A percentile compares a stretch with the other conserved stretches of the same genome.
These are phyloP conservation scores for cucumber (Cucumis sativus) DNA, from an alignment of 306 rosid species.

Conservation along the genomic window Cucumber_9930_V3 NC_026660.2:10181501-10182000, in stretches of 20 bases:
- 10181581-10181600: constrained; percentile 7
- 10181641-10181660: background rate
- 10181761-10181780: background rate
- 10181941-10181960: background rate
- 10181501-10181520: constrained; percentile 11
- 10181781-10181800: background rate
- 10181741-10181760: background rate
- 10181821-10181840: background rate
- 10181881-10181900: background rate
- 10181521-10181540: constrained; percentile 24
- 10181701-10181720: constrained; percentile 2
- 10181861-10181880: too few species aligned
- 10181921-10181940: background rate
- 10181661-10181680: background rate
- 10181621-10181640: too few species aligned
- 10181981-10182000: background rate
- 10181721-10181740: background rate
- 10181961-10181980: background rate
- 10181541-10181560: constrained; percentile 6
- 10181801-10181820: background rate
- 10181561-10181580: background rate
- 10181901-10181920: background rate
- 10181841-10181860: background rate
- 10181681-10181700: background rate
- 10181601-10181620: background rate